Conservation (phyloP, 768 basidiomycete species). For the Suillus sp. region DNA sequence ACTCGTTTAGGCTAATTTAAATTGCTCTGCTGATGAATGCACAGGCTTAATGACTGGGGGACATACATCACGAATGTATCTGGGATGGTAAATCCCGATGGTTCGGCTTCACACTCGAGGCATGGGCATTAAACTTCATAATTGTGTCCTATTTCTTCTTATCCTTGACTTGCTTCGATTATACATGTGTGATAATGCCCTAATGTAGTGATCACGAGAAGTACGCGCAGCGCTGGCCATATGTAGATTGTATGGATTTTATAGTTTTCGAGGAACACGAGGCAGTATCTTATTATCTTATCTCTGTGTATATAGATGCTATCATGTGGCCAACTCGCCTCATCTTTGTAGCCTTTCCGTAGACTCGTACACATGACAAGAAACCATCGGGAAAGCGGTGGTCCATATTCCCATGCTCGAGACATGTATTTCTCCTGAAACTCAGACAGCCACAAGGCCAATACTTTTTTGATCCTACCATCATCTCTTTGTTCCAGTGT, state of each 20-base stretch:
- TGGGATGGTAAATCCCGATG: constrained; percentile 25
- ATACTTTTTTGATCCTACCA: neutral
- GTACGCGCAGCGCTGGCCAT: neutral
- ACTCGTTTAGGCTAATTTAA: neutral
- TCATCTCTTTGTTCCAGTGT: neutral
- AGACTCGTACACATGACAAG: constrained; percentile 4
- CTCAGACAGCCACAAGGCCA: neutral
- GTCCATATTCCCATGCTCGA: neutral
- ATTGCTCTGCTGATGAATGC: constrained; percentile 7
- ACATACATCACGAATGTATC: constrained; percentile 38
- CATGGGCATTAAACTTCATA: neutral
- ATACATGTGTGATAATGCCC: neutral
- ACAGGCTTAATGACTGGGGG: constrained; percentile 44
- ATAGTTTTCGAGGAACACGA: neutral
- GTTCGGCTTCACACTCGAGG: constrained; percentile 5
- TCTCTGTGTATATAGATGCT: neutral
- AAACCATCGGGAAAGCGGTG: neutral
- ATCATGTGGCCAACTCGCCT: neutral
- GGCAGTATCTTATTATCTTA: neutral
- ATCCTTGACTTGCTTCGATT: neutral
- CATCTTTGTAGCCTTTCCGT: neutral
- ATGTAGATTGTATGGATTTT: neutral
- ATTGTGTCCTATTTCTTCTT: neutral
- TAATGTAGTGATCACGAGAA: constrained; percentile 1
- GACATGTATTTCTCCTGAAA: neutral